Evolutionary conservation across 2,329 filamentous ascomycete species (phyloP), one percentile per base, ranked within the genome.

Genomic region (Parafenestella ontariensis): DNA sequence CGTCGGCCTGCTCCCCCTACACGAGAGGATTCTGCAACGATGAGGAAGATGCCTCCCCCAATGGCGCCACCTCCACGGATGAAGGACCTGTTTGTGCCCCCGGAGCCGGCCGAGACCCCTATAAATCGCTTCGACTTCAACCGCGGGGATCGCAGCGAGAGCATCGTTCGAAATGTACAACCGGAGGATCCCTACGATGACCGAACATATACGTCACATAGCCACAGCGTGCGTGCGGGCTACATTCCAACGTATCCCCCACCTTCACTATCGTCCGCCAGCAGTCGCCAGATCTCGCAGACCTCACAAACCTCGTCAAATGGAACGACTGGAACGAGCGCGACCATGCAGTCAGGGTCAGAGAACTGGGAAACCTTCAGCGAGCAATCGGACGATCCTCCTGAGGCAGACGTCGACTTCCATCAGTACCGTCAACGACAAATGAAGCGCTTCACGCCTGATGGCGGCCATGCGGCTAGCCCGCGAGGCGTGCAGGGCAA

Each of bases 321-420:
- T 20, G 67, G 66, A 17, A 74, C 73, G 5, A 70, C 68, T n/a
- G 66, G 61, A 17, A 74, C 65, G 5, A 77, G 80, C 20, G 79
- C 79, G n/a, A 91, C 89, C 1, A 83, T 83, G 20, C 83, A 90
- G 23, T 92, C 90, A 5, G 91, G 91, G 1, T 96, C 91, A 3
- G 94, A 98, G 77, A 98, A 98, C 74, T 98, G 94, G 94, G 94
- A 98, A 77, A 96, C 93, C 9, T 98, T 95, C 68, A 93, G 95
- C 65, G 91, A 96, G 73, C 87, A 84, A 62, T 92, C 89, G 57
- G 89, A 92, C 68, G 86, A 88, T 0, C 56, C 92, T 66, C 82
- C 83, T 0, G 76, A 77, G 59, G 68, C 65, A 21, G 92, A 96
- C 71, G 88, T 87, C 3, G 91, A 95, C 56, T 83, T 86, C 9